These are phyloP conservation scores for Pelargonium nanum DNA, from an alignment of 345 rosid genomes.

Conservation along the genomic window DNA sequence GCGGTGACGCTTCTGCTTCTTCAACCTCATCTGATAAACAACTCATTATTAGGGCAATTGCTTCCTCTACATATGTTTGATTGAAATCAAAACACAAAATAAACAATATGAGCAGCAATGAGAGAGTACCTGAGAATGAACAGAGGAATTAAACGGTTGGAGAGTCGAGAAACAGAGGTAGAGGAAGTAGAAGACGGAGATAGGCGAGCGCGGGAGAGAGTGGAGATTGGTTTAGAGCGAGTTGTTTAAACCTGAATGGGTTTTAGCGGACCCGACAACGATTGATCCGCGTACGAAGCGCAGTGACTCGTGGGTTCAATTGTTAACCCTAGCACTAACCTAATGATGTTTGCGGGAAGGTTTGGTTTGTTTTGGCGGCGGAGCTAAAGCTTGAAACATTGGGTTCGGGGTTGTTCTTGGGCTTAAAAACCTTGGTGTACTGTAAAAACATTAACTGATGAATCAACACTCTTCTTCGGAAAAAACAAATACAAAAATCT, in stretches of 20 bases:
- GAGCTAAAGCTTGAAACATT: too few species aligned
- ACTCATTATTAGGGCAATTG: not conserved
- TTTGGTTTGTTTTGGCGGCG: too few species aligned
- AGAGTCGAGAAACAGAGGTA: not conserved
- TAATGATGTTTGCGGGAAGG: too few species aligned
- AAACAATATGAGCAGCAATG: not conserved
- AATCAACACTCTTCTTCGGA: too few species aligned
- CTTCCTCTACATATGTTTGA: not conserved
- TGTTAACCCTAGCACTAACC: too few species aligned
- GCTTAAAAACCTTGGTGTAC: too few species aligned
- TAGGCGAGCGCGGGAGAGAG: not conserved
- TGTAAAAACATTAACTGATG: too few species aligned
- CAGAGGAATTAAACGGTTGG: not conserved
- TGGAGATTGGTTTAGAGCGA: not conserved
- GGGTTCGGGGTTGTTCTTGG: too few species aligned
- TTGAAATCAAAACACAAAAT: too few species aligned
- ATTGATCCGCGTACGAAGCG: too few species aligned
- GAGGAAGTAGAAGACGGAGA: not conserved
- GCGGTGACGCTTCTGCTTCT: conserved; percentile 76
- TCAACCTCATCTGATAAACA: conserved; percentile 47
- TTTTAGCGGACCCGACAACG: not conserved
- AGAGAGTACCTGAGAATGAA: not conserved
- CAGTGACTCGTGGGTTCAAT: too few species aligned
- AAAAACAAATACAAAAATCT: too few species aligned
- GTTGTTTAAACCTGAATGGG: not conserved